Conservation (phyloP, 495 filamentous ascomycete species). For the Xeromyces bisporus region DNA sequence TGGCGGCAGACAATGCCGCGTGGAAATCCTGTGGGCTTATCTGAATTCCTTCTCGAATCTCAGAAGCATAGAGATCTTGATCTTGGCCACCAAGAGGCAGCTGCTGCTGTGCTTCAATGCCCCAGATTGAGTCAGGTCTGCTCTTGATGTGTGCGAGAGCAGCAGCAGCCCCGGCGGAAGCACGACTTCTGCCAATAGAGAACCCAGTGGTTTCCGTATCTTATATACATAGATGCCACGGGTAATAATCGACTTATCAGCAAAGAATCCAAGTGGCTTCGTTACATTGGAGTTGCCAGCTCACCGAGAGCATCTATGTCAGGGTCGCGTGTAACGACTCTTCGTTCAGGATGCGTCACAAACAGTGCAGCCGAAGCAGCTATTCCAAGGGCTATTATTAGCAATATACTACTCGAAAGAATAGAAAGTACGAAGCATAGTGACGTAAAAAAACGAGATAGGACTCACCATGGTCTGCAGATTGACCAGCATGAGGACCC, state of each 20-base stretch:
- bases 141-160: conserved; percentile 54
- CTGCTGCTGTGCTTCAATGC: no score
- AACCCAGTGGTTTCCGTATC: conserved; percentile 51
- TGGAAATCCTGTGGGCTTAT: conserved; percentile 46
- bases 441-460: background rate
- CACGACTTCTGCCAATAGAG: conserved; percentile 46
- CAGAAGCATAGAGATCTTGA: conserved; percentile 46
- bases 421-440: conserved; percentile 7
- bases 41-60: conserved; percentile 35
- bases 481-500: conserved; percentile 13
- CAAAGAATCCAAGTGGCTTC: background rate
- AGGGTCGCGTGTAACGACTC: conserved; percentile 19
- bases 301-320: conserved; percentile 14
- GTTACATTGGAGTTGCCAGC: conserved; percentile 1
- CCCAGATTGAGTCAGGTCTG: no score
- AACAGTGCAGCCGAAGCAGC: conserved; percentile 38
- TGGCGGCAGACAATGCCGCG: conserved; percentile 53
- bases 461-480: conserved; percentile 27
- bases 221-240: conserved; percentile 33
- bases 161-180: conserved; percentile 58
- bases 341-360: conserved; percentile 29
- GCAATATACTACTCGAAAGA: no score
- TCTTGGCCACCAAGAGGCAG: no score
- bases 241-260: conserved; percentile 2
- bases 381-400: no score